Evolutionary conservation across 805 yeast species (phyloP), one percentile per base, ranked within the genome.

Genomic region (Yarrowia sp.): DNA sequence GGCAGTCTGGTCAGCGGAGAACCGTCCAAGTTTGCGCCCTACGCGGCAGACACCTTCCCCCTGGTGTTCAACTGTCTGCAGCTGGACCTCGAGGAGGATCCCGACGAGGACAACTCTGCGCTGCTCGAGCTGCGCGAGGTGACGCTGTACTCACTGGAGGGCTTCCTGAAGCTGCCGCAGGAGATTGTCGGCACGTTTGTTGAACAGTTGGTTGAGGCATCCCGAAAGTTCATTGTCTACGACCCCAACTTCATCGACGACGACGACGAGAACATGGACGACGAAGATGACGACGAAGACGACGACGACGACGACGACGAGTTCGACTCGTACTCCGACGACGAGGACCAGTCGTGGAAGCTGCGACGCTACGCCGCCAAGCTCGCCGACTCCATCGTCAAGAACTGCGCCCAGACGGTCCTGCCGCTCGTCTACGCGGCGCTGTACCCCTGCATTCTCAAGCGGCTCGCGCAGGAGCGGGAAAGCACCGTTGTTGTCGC

Each of bases 281-380:
- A 73, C 2, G 73, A 67, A 4, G 75, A 73, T 12, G 78, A 76
- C 25, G 81, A 78, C n/a, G 80, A 76, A n/a, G 85, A 78, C n/a
- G 80, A 76, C 18, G 85, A 67, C 6, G 53, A 62, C 6, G 61
- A 66, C 60, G 68, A 68, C 41, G 74, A 70, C 22, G 69, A 67
- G n/a, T 77, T 70, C 12, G 75, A 71, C 27, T 68, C 59, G n/a
- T 69, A 71, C 53, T 72, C 74, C 10, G 80, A 75, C 53, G 78
- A 75, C 63, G 83, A 81, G 33, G 86, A 81, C 61, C 77, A 76
- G 59, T 79, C 86, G 1, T 85, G 92, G 87, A 85, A 82, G 65
- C 72, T 88, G 18, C 75, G 94, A 63, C 74, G 81, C 41, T 80
- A 79, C 60, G 73, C 88, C 0, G 76, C 82, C 6, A 73, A 72